Base-by-base conservation (phyloP, 768 basidiomycete species). In the Pulveroboletus sp. region DNA sequence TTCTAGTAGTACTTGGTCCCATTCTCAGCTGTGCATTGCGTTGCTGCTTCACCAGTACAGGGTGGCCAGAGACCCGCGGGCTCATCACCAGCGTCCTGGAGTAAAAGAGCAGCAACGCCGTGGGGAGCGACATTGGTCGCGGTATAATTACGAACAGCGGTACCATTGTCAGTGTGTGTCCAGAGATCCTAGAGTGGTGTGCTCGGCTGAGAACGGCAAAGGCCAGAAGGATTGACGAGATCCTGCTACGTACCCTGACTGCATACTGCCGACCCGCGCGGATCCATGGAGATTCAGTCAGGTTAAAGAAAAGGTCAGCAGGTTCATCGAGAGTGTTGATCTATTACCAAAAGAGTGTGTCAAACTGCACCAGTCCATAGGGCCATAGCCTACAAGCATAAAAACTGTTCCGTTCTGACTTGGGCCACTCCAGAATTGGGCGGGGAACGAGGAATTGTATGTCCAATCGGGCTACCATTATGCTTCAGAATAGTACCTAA, bases 271-370 rank as follows among this genome's bases (percentile, higher is more conserved):
- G 65, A 17, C 83, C 82, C 8, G 82, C 81, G 27, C 81, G 75
- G 52, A 83, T 80, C 83, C 83, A 85, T 2, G 83, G 82, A 1
- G 83, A 85, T 55, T 85, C 82, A 2, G 81, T 80, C 41, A 86
- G 62, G 51, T 73, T 80, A 72, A 86, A 86, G 57, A 62, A 71
- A 73, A 86, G 69, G 52, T 80, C 75, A 7, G 77, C 71, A 3
- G 80, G 73, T 55, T 76, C 62, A 51, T 77, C 70, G 21, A 81
- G 69, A 2, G 75, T 76, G 57, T 85, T 85, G 33, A 85, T 68
- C 83, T 85, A 45, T 26, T 28, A 39, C 21, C 14, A 43, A 11
- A 11, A 27, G 6, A 14, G 39, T 40, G 12, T 50, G n/a, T 30
- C 6, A n/a, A 15, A 10, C 18, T 14, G 12, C 36, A 27, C 30